Base-by-base conservation (phyloP, 176 grass and related monocot genomes). In the Phoenix roebelenii region DNA sequence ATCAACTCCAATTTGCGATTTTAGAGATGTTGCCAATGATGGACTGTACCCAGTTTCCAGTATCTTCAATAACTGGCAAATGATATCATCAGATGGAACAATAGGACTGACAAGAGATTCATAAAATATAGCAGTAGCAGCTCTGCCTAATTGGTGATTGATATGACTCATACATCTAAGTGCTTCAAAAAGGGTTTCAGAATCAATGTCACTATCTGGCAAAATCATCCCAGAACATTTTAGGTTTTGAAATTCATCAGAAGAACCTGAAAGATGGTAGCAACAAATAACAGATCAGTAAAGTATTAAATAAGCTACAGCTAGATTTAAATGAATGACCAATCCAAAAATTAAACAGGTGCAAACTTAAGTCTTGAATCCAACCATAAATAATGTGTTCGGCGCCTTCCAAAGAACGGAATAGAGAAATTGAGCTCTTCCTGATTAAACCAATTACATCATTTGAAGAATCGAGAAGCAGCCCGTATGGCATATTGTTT, bases 111-210 rank as follows among this genome's bases (percentile, higher is more conserved):
- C 63, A 30, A 91, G 78, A 76, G 81, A 97, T 60, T 97, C 87
- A 12, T 91, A 84, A 62, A 88, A 97, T 82, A 91, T 65, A 51
- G 92, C 84, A 75, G 80, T 67, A 26, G 86, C 71, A 71, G 83
- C 80, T 73, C 83, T 77, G 50, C 92, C 92, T 61, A 97, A 69
- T 49, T 87, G 71, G 80, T 85, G 61, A 51, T 77, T 87, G 77
- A 97, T 85, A 75, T 84, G 68, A 62, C 78, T 82, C 80, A 97
- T 97, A 81, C 87, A 97, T 73, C 78, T 84, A 77, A 90, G 77
- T 65, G 88, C 69, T 85, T 96, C 87, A 75, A 72, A 66, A 54
- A 91, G 87, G 57, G 77, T 63, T 77, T 72, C 82, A 59, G 50
- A 28, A 24, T 95, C 81, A 74, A 77, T 73, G 30, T 23, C 24